These are phyloP conservation scores for Coprinellus micaceus DNA, from an alignment of 768 basidiomycete genomes.

Conservation along the genomic window DNA sequence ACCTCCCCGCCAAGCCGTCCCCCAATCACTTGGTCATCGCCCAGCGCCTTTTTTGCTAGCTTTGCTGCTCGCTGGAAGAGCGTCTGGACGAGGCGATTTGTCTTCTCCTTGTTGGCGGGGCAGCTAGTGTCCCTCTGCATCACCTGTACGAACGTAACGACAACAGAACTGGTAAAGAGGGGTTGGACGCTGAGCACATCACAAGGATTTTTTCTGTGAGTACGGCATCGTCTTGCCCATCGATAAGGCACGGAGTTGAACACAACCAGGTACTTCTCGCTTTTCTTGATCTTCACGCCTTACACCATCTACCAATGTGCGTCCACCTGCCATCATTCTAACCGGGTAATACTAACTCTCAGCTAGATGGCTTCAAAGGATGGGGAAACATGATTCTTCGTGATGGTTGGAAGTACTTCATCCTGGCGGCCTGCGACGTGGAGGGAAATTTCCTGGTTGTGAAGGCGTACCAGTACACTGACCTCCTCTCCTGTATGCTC, in stretches of 20 bases:
- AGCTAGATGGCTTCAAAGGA: conserved; percentile 76
- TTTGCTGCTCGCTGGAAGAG: conserved; percentile 61
- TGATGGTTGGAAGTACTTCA: conserved; percentile 88
- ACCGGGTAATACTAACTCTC: too few species aligned
- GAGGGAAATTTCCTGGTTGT: conserved; percentile 87
- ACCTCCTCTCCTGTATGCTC: conserved; percentile 86
- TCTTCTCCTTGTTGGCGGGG: conserved; percentile 67
- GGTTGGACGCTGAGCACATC: conserved; percentile 19
- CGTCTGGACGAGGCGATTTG: conserved; percentile 74
- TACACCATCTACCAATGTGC: conserved; percentile 86
- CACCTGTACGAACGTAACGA: conserved; percentile 84
- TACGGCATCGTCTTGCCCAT: conserved; percentile 12
- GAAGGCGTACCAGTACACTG: conserved; percentile 85
- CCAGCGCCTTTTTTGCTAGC: conserved; percentile 48
- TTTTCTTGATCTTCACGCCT: conserved; percentile 76
- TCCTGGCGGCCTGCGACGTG: conserved; percentile 78
- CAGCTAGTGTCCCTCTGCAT: conserved; percentile 86
- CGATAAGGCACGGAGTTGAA: too few species aligned
- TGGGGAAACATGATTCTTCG: conserved; percentile 70
- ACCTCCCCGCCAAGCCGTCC: conserved; percentile 40
- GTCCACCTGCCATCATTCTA: conserved; percentile 23
- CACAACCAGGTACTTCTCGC: conserved; percentile 78
- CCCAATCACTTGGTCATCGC: conserved; percentile 64
- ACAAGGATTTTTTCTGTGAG: conserved; percentile 83
- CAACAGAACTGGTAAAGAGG: conserved; percentile 56